Percentiles rank a stretch among this genome's conserved stretches.
phyloP scores from a whole-genome alignment of 495 filamentous ascomycete genomes.

The Neurospora intermedia region DNA sequence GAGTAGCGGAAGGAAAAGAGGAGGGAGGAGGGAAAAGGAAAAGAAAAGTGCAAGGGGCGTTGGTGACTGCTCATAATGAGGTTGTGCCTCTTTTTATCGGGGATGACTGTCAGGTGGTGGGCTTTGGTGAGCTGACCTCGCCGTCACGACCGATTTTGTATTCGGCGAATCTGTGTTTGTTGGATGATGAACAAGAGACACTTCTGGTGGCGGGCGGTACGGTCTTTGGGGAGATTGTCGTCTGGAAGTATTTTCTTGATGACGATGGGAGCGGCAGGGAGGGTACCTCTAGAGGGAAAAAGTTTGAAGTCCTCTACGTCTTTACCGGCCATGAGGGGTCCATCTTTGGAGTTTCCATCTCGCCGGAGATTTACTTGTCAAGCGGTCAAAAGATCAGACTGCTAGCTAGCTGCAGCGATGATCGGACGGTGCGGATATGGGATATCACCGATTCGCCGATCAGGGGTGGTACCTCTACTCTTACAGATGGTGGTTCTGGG shows the following conservation, averaged over 20 bases:
- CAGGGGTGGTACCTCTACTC: background rate
- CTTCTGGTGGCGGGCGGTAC: conserved; percentile 80
- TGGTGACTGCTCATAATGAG: conserved; percentile 83
- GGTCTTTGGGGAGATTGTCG: conserved; percentile 82
- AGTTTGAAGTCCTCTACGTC: conserved; percentile 48
- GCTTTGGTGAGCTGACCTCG: conserved; percentile 41
- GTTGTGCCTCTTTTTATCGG: conserved; percentile 30
- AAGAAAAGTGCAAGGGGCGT: conserved; percentile 17
- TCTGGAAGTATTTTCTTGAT: conserved; percentile 62
- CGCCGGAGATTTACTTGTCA: conserved; percentile 38
- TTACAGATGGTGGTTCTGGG: background rate
- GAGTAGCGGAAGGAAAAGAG: too few relatives aligned
- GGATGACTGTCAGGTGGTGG: background rate
- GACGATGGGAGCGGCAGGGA: background rate
- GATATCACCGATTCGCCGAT: conserved; percentile 44
- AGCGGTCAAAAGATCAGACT: conserved; percentile 37
- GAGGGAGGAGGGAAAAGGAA: background rate
- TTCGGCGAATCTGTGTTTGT: conserved; percentile 60
- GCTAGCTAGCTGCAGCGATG: conserved; percentile 89
- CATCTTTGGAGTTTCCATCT: conserved; percentile 79
- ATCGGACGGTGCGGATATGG: conserved; percentile 85
- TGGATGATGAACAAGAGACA: conserved; percentile 26
- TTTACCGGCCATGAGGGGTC: conserved; percentile 91
- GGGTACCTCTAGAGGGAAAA: background rate
- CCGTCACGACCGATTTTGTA: conserved; percentile 82